Percentiles rank a stretch among this genome's conserved stretches.
Evolutionary conservation across 2,329 filamentous ascomycete genomes (phyloP).

Genomic region (Conoideocrella luteorostrata): DNA sequence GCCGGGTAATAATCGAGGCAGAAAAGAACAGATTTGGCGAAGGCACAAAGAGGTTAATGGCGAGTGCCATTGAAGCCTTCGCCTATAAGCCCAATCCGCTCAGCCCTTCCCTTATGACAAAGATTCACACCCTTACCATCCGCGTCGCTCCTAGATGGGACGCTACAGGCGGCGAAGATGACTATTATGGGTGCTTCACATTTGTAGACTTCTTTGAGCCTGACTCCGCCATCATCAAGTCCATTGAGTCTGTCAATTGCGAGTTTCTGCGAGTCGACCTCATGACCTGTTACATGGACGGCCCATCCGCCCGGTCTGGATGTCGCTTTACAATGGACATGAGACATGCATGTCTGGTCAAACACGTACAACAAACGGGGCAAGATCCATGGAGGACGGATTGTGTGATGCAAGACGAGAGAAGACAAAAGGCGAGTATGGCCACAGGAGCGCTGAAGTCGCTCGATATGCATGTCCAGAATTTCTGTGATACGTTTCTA

Average conservation of each 20-base stretch:
- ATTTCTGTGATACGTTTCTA: slow-evolving; percentile 8
- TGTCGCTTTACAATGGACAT: slow-evolving; percentile 14
- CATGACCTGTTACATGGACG: slow-evolving; percentile 14
- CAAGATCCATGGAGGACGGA: slow-evolving; percentile 16
- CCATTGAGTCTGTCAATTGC: slow-evolving; percentile 26
- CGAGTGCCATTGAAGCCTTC: slow-evolving; percentile 31
- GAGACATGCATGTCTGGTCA: slow-evolving; percentile 2
- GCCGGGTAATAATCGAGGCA: slow-evolving; percentile 35
- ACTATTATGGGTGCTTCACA: slow-evolving; percentile 18
- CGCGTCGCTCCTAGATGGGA: slow-evolving; percentile 27
- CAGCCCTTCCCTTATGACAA: slow-evolving; percentile 12
- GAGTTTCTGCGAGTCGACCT: slow-evolving; percentile 31
- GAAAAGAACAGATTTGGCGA: slow-evolving; percentile 31
- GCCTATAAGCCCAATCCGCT: slow-evolving; percentile 7
- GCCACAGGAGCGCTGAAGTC: slow-evolving; percentile 2
- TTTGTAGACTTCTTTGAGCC: slow-evolving; percentile 30
- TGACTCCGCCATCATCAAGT: slow-evolving; percentile 20
- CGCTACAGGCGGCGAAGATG: background rate
- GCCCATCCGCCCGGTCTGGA: background rate
- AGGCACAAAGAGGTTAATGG: slow-evolving; percentile 23
- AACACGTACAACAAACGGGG: background rate
- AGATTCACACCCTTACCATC: slow-evolving; percentile 36
- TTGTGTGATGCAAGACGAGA: slow-evolving; percentile 9
- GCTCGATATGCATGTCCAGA: slow-evolving; percentile 5
- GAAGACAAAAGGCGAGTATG: background rate